These are phyloP conservation scores for Taxillus chinensis DNA, from an alignment of 164 flowering plant species.

Conservation along the genomic window DNA sequence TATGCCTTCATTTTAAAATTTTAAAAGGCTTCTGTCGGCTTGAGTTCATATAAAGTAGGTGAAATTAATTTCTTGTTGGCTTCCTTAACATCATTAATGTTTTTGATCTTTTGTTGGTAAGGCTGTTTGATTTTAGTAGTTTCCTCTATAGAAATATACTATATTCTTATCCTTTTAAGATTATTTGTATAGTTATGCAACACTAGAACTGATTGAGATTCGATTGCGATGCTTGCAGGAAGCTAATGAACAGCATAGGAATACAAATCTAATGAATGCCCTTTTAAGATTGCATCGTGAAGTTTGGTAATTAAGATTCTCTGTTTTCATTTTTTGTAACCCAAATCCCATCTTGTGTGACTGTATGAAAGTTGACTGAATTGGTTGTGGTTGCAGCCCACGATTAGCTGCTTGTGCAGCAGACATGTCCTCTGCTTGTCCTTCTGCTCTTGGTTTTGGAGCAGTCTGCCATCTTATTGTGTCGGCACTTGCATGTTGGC, in stretches of 20 bases:
- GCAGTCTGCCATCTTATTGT: constrained; percentile 83
- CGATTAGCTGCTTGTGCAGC: constrained; percentile 87
- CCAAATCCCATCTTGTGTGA: not conserved
- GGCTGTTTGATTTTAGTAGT: too few relatives aligned
- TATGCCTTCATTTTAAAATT: too few relatives aligned
- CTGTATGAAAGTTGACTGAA: not conserved
- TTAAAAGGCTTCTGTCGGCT: too few relatives aligned
- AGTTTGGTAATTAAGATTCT: constrained; percentile 54
- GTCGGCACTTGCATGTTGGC: constrained; percentile 93
- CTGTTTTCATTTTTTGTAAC: constrained; percentile 1
- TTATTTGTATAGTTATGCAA: too few relatives aligned
- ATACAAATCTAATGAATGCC: constrained; percentile 78
- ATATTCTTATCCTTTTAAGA: too few relatives aligned
- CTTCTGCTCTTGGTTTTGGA: constrained; percentile 74
- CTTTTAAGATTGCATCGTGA: constrained; percentile 80
- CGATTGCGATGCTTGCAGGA: constrained; percentile 31
- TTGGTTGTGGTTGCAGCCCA: constrained; percentile 49
- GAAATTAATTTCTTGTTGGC: too few relatives aligned
- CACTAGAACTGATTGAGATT: not conserved
- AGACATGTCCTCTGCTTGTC: constrained; percentile 60
- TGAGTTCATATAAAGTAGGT: too few relatives aligned
- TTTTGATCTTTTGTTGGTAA: too few relatives aligned
- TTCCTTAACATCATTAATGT: too few relatives aligned
- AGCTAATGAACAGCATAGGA: constrained; percentile 77
- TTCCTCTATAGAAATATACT: too few relatives aligned